A percentile compares a stretch with the other conserved stretches of the same genome.
Conservation (phyloP, 23 red algal genomes). For the Gracilaria gracilis region DNA sequence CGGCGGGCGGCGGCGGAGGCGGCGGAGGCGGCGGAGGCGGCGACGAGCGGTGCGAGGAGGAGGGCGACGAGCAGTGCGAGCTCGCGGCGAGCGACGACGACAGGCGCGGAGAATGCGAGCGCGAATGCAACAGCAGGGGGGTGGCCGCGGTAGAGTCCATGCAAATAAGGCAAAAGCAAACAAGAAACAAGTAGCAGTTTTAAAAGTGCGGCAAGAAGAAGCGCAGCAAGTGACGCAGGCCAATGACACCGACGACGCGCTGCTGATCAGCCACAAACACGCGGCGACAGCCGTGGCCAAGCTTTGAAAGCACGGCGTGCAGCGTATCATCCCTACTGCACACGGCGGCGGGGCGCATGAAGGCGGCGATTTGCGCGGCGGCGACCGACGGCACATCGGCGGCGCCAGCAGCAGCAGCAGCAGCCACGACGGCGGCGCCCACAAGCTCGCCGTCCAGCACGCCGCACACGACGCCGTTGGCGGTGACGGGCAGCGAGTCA, state of each 20-base stretch:
- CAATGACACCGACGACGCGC: slow-evolving; percentile 10
- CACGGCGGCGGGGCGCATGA: not conserved
- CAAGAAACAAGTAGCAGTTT: too few species aligned
- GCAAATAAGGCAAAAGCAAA: too few species aligned
- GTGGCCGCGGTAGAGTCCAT: too few species aligned
- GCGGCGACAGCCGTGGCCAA: not conserved
- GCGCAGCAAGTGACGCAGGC: slow-evolving; percentile 31
- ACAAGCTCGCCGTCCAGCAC: slow-evolving; percentile 28
- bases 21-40: not conserved
- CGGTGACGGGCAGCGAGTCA: slow-evolving; percentile 20
- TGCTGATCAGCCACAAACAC: slow-evolving; percentile 15
- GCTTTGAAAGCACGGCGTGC: not conserved
- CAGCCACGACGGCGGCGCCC: slow-evolving; percentile 4
- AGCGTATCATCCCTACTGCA: not conserved
- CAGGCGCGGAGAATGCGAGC: not conserved
- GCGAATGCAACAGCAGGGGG: not conserved
- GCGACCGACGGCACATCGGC: too few species aligned
- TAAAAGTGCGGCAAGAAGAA: slow-evolving; percentile 25
- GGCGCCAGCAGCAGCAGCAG: not conserved
- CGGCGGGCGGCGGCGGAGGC: not conserved
- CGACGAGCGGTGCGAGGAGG: not conserved
- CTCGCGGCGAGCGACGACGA: not conserved
- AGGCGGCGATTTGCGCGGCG: not conserved
- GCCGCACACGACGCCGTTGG: not conserved
- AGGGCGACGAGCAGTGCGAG: too few species aligned